These are phyloP conservation scores for Aeschynomene evenia DNA, from an alignment of 306 rosid genomes.

Conservation along the genomic window DNA sequence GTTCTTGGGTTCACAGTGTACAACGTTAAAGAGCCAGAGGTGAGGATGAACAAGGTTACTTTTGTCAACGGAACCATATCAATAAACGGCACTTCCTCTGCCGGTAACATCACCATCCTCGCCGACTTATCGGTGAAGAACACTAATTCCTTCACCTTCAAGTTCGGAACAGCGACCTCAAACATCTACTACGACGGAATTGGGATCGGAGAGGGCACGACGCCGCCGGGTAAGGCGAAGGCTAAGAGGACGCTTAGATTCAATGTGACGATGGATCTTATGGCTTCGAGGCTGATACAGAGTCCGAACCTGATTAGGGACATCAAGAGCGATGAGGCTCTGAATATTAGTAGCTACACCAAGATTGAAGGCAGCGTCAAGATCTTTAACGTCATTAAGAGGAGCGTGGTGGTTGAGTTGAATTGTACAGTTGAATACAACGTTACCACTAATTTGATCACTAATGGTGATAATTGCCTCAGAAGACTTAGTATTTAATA, in stretches of 20 bases:
- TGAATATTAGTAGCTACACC: slow-evolving; percentile 36
- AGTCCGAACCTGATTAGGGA: background rate
- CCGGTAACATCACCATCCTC: background rate
- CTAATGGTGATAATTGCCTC: slow-evolving; percentile 10
- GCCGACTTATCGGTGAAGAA: slow-evolving; percentile 41
- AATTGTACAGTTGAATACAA: slow-evolving; percentile 38
- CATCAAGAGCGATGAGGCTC: background rate
- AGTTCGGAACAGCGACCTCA: slow-evolving; percentile 10
- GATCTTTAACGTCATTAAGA: slow-evolving; percentile 25
- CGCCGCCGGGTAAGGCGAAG: slow-evolving; percentile 28
- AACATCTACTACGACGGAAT: slow-evolving; percentile 20
- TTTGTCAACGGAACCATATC: background rate
- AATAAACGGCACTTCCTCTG: background rate
- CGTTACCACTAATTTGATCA: background rate
- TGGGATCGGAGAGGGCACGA: slow-evolving; percentile 15
- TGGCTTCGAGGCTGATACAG: background rate
- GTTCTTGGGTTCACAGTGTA: slow-evolving; percentile 49
- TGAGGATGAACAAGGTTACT: slow-evolving; percentile 17
- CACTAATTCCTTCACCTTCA: slow-evolving; percentile 34
- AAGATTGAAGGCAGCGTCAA: slow-evolving; percentile 35
- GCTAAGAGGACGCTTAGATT: slow-evolving; percentile 26
- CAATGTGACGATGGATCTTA: slow-evolving; percentile 30
- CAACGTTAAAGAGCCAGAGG: slow-evolving; percentile 45
- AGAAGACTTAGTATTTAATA: background rate
- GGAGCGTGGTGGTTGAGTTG: slow-evolving; percentile 24